Conservation (phyloP, 31 red algal genomes). For the Pterothamnion heteromorphum region DNA sequence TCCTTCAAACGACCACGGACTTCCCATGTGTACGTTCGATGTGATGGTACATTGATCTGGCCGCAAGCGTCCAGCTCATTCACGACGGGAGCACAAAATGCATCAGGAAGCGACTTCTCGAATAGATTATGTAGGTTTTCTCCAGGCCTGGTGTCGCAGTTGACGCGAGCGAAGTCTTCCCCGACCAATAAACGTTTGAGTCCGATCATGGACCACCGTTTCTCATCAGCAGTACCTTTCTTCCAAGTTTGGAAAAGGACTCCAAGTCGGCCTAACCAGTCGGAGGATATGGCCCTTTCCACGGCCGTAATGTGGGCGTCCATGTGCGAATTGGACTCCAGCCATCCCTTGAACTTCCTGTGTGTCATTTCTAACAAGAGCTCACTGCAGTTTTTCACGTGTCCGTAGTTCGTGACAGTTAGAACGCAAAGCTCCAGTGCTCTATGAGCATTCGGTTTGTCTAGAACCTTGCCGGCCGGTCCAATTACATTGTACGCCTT, state of each 20-base stretch:
- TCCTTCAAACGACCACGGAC: background rate
- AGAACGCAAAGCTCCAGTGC: no score
- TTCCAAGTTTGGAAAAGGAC: no score
- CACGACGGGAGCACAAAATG: background rate
- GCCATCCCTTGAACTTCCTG: background rate
- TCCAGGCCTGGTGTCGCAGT: background rate
- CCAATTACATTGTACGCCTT: background rate
- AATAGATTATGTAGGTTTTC: background rate
- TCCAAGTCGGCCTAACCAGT: background rate
- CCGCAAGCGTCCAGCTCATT: background rate
- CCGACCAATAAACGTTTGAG: background rate
- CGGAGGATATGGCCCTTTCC: background rate
- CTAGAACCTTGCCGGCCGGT: background rate
- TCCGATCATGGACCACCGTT: no score
- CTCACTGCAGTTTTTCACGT: conserved; percentile 1
- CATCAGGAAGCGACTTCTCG: background rate
- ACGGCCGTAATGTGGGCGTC: background rate
- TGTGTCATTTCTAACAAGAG: no score
- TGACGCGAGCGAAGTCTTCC: background rate
- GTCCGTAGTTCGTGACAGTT: background rate
- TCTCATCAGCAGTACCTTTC: no score
- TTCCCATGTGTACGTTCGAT: background rate
- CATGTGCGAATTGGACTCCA: background rate
- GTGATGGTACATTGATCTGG: background rate
- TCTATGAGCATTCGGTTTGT: background rate